Conservation (phyloP, 1,284 basidiomycete species). For the Stygiomarasmius scandens region DNA sequence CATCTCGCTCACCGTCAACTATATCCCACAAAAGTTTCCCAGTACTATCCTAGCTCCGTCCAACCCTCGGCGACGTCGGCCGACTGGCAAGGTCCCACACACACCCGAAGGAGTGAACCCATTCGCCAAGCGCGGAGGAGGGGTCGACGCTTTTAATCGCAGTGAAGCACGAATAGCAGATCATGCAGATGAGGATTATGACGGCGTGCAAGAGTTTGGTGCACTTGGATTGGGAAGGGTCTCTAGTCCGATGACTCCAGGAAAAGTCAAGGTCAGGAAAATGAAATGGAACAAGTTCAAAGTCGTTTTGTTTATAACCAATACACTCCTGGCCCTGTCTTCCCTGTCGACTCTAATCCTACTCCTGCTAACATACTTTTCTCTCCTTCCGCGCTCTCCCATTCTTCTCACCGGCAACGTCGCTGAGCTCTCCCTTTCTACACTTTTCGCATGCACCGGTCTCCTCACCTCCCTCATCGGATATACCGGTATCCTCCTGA, state of each 20-base stretch:
- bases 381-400: constrained; percentile 54
- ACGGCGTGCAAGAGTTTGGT: constrained; percentile 2
- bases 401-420: constrained; percentile 64
- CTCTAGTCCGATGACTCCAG: too few relatives aligned
- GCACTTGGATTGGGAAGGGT: too few relatives aligned
- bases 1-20: constrained; percentile 8
- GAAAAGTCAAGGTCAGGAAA: too few relatives aligned
- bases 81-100: too few relatives aligned
- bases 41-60: neutral
- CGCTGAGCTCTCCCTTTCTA: constrained; percentile 63
- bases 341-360: constrained; percentile 56
- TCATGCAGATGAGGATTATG: constrained; percentile 7
- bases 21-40: constrained; percentile 8
- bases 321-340: constrained; percentile 54
- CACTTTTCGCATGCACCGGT: constrained; percentile 51
- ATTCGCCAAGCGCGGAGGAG: constrained; percentile 3
- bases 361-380: constrained; percentile 67
- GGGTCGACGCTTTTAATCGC: constrained; percentile 1
- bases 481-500: constrained; percentile 71
- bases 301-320: constrained; percentile 62
- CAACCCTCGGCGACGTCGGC: neutral
- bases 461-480: constrained; percentile 63
- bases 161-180: neutral
- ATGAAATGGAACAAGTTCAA: constrained; percentile 76
- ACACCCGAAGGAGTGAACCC: too few relatives aligned